These are phyloP conservation scores for Curvularia sp. DNA, from an alignment of 2,329 filamentous ascomycete species.

Conservation along the genomic window DNA sequence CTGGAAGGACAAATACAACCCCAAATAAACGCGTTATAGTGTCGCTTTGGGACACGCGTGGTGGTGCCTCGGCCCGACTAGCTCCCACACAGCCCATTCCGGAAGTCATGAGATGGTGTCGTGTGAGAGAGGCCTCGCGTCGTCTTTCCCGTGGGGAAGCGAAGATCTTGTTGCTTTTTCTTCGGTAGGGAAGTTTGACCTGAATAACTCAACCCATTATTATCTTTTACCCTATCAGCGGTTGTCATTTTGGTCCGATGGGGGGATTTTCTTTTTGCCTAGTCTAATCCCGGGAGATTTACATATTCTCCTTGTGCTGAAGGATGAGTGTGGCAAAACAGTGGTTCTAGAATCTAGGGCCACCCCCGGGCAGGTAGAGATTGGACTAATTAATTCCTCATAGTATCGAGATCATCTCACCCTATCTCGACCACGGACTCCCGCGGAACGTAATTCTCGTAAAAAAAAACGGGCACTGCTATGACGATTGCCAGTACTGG, in stretches of 20 bases:
- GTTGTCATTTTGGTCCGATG: not conserved
- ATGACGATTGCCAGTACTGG: too few relatives aligned
- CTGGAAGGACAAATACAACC: constrained; percentile 94
- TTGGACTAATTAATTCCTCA: not conserved
- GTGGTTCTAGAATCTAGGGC: not conserved
- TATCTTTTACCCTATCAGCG: not conserved
- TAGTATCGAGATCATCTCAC: not conserved
- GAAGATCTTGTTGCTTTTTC: constrained; percentile 4
- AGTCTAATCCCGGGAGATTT: not conserved
- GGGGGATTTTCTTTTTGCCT: not conserved
- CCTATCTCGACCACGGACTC: too few relatives aligned
- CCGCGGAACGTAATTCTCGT: too few relatives aligned
- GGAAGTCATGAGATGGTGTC: constrained; percentile 13
- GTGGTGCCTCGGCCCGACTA: constrained; percentile 8
- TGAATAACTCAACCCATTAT: not conserved
- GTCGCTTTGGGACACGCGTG: constrained; percentile 4
- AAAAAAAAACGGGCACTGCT: too few relatives aligned
- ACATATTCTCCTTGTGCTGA: not conserved
- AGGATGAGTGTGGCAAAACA: not conserved
- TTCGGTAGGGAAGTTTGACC: not conserved
- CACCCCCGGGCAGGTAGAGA: not conserved
- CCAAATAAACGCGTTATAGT: constrained; percentile 49
- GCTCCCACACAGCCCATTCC: not conserved
- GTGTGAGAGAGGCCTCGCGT: constrained; percentile 2
- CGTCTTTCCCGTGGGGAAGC: constrained; percentile 5